Conservation (phyloP, 306 rosid species). For the Vicia sativa region DNA sequence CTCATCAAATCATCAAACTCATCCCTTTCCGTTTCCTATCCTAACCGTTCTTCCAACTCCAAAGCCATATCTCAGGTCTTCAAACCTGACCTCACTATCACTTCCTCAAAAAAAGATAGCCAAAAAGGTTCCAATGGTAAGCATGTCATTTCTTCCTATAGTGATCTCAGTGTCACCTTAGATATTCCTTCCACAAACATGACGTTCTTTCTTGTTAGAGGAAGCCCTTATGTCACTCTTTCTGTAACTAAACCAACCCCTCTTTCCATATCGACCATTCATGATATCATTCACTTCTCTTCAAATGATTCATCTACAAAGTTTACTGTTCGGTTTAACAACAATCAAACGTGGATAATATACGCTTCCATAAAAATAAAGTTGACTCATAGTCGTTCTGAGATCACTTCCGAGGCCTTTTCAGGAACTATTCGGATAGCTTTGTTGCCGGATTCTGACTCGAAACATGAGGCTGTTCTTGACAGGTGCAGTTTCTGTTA, state of each 20-base stretch:
- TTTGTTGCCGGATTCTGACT: slow-evolving; percentile 37
- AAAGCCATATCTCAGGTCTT: neutral
- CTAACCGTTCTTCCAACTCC: neutral
- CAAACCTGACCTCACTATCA: neutral
- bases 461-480: slow-evolving; percentile 48
- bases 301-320: neutral
- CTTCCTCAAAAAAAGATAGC: neutral
- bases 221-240: neutral
- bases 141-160: neutral
- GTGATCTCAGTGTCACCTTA: neutral
- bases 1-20: neutral
- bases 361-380: too few relatives aligned
- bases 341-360: too few relatives aligned
- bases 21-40: neutral
- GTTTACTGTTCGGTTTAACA: too few relatives aligned
- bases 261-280: neutral
- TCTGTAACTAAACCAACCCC: neutral
- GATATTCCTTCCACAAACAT: neutral
- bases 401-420: too few relatives aligned
- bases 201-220: neutral
- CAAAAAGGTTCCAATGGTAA: too few relatives aligned
- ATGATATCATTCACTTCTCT: slow-evolving; percentile 55
- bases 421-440: too few relatives aligned
- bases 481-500: slow-evolving; percentile 66
- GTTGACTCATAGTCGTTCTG: too few relatives aligned